Evolutionary conservation across 2,329 filamentous ascomycete species (phyloP).

Genomic region (Trichoderma semiorbis): DNA sequence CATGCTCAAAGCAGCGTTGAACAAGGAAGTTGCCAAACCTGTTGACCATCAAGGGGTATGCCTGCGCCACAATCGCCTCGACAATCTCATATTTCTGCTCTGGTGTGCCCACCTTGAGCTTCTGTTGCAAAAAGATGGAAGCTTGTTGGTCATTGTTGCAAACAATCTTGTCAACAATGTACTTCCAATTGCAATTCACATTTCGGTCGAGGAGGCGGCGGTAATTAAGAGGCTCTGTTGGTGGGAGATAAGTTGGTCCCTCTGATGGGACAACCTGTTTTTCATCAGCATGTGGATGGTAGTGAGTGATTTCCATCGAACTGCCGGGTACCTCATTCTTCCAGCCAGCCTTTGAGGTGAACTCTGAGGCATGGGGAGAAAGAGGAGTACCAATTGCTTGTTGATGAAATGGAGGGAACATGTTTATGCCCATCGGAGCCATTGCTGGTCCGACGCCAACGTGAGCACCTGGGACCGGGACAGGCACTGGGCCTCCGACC

Average conservation of each 20-base stretch:
- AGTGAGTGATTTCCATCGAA: constrained; percentile 22
- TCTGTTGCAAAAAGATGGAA: constrained; percentile 97
- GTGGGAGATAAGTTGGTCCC: constrained; percentile 74
- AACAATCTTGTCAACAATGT: constrained; percentile 99
- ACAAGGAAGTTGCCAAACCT: constrained; percentile 98
- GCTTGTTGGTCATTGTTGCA: constrained; percentile 99
- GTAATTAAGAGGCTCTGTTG: constrained; percentile 92
- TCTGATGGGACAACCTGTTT: constrained; percentile 48
- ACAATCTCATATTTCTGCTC: constrained; percentile 98
- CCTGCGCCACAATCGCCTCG: constrained; percentile 90
- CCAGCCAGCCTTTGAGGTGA: constrained; percentile 57
- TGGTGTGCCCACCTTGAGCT: constrained; percentile 90
- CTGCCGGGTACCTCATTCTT: constrained; percentile 48
- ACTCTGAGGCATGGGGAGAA: constrained; percentile 71
- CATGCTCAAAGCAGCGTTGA: constrained; percentile 98
- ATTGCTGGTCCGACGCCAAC: constrained; percentile 35
- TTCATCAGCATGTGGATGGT: constrained; percentile 19
- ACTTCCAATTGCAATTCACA: constrained; percentile 98
- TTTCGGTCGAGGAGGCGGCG: constrained; percentile 91
- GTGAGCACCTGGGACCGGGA: constrained; percentile 27
- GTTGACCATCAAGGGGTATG: constrained; percentile 95
- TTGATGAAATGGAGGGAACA: constrained; percentile 50
- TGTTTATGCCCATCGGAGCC: constrained; percentile 38
- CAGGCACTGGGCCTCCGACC: constrained; percentile 32
- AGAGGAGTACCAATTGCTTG: constrained; percentile 62